phyloP scores from a whole-genome alignment of 768 basidiomycete species.

The Russula brevipes region DNA sequence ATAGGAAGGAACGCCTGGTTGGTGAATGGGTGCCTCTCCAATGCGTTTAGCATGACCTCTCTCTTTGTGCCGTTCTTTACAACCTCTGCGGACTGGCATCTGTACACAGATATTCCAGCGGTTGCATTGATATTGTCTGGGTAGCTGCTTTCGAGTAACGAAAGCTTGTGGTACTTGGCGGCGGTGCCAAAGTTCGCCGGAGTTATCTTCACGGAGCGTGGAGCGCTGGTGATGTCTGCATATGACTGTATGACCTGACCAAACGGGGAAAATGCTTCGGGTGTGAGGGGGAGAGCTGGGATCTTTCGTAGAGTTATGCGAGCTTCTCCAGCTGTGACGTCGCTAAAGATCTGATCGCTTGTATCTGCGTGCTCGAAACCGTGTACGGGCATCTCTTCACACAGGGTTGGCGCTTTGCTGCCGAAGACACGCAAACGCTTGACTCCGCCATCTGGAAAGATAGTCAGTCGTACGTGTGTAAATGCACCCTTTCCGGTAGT shows the following conservation, averaged over 20 bases:
- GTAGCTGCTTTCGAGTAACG: slow-evolving; percentile 65
- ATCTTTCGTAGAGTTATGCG: slow-evolving; percentile 30
- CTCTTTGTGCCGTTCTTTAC: slow-evolving; percentile 44
- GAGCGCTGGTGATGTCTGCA: slow-evolving; percentile 56
- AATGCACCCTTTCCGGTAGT: slow-evolving; percentile 52
- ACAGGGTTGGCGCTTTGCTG: slow-evolving; percentile 37
- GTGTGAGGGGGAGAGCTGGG: slow-evolving; percentile 67
- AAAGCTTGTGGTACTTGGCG: slow-evolving; percentile 87
- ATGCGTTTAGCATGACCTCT: slow-evolving; percentile 59
- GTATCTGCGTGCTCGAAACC: neutral
- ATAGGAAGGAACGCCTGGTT: slow-evolving; percentile 95
- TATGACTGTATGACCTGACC: slow-evolving; percentile 92
- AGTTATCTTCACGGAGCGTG: slow-evolving; percentile 62
- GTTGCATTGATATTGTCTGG: slow-evolving; percentile 51
- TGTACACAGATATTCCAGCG: slow-evolving; percentile 75
- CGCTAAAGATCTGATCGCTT: neutral
- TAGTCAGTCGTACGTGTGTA: slow-evolving; percentile 84
- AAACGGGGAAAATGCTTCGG: slow-evolving; percentile 82
- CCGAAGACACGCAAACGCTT: slow-evolving; percentile 88
- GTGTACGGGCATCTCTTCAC: neutral
- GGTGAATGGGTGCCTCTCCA: slow-evolving; percentile 87
- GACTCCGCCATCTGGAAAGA: slow-evolving; percentile 92
- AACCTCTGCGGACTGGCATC: slow-evolving; percentile 57
- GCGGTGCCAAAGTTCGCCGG: slow-evolving; percentile 88
- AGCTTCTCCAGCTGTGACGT: neutral